Evolutionary conservation across 2,329 filamentous ascomycete genomes (phyloP).

Genomic region (Microdochium nivale): DNA sequence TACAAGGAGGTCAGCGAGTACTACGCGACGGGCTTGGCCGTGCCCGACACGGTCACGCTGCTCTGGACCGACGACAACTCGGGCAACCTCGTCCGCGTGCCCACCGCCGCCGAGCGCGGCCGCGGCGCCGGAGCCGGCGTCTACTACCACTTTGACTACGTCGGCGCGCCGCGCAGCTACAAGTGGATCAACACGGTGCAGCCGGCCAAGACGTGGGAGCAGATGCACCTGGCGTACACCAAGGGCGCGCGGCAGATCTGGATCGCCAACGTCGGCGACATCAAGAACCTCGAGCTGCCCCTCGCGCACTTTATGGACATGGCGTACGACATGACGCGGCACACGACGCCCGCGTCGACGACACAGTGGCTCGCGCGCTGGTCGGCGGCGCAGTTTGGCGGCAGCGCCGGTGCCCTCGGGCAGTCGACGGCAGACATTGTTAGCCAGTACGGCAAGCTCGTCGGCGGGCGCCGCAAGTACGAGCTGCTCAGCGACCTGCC

Average conservation of each 20-base stretch:
- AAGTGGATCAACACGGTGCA: slow-evolving; percentile 58
- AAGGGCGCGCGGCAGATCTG: slow-evolving; percentile 50
- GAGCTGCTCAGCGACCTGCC: slow-evolving; percentile 42
- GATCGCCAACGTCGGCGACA: slow-evolving; percentile 57
- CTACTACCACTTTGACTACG: not conserved
- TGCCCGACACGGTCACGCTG: slow-evolving; percentile 48
- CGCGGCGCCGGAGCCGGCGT: slow-evolving; percentile 24
- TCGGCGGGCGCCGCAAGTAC: slow-evolving; percentile 45
- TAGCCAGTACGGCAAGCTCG: slow-evolving; percentile 45
- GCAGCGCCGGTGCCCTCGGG: slow-evolving; percentile 33
- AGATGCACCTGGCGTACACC: slow-evolving; percentile 54
- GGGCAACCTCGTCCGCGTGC: slow-evolving; percentile 46
- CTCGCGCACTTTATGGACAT: slow-evolving; percentile 61
- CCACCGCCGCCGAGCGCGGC: slow-evolving; percentile 37
- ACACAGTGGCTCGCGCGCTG: slow-evolving; percentile 41
- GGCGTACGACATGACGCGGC: slow-evolving; percentile 51
- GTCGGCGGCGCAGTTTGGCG: slow-evolving; percentile 39
- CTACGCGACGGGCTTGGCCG: slow-evolving; percentile 46
- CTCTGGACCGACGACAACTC: slow-evolving; percentile 52
- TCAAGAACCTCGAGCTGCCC: slow-evolving; percentile 55
- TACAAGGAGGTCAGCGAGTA: slow-evolving; percentile 51
- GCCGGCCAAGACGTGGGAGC: slow-evolving; percentile 55
- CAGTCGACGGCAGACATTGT: slow-evolving; percentile 41
- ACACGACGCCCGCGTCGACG: slow-evolving; percentile 48
- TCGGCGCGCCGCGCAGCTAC: not conserved